Evolutionary conservation across 352 stramenopile species (phyloP).

Genomic region (Phytophthora ramorum): DNA sequence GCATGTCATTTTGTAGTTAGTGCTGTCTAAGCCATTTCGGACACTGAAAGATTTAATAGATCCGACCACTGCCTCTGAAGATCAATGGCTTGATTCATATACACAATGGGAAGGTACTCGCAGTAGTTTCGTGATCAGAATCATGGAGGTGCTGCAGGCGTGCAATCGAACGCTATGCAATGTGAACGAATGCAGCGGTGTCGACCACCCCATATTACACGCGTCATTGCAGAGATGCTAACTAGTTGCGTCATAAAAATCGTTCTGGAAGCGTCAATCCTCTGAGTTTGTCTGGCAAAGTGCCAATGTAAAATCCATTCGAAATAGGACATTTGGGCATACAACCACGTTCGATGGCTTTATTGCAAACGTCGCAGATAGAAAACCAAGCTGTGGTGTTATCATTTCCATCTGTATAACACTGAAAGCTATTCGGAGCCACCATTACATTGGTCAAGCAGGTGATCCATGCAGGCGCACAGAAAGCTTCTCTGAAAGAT

Average conservation of each 20-base stretch:
- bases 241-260: not conserved
- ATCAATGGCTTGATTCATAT: not conserved
- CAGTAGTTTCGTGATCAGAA: not conserved
- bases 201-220: not conserved
- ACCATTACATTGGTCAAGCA: no score
- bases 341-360: not conserved
- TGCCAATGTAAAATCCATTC: constrained; percentile 10
- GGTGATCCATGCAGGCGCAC: no score
- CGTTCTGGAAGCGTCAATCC: no score
- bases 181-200: not conserved
- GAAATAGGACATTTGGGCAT: constrained; percentile 9
- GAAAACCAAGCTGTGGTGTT: no score
- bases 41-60: not conserved
- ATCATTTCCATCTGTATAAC: no score
- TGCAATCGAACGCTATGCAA: not conserved
- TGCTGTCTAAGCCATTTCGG: not conserved
- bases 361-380: not conserved
- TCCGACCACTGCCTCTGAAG: no score
- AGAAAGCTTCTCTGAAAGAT: no score
- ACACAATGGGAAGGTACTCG: not conserved
- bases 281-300: not conserved
- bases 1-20: not conserved
- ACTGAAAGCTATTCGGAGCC: no score
- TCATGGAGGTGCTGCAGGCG: constrained; percentile 3
- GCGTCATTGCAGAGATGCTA: not conserved